phyloP scores from a whole-genome alignment of 768 basidiomycete species.

The Tylopilus rubrobrunneus region DNA sequence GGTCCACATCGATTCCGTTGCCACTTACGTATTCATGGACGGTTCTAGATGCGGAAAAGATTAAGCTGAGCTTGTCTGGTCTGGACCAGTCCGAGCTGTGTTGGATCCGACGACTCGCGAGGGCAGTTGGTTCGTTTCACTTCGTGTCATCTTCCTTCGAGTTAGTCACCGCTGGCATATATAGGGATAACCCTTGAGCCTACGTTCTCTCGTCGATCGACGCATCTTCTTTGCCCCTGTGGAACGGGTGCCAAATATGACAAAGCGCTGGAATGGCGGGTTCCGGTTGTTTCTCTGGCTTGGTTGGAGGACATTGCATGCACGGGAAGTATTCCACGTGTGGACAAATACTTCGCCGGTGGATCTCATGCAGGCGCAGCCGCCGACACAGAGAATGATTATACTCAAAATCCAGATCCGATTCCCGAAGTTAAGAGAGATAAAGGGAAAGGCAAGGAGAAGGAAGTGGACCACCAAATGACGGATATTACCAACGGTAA shows the following conservation, averaged over 20 bases:
- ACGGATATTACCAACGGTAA: constrained; percentile 39
- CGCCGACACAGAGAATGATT: constrained; percentile 28
- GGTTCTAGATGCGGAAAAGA: constrained; percentile 48
- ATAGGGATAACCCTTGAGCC: constrained; percentile 53
- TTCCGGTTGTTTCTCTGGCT: constrained; percentile 62
- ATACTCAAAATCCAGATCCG: constrained; percentile 8
- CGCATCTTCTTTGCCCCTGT: constrained; percentile 78
- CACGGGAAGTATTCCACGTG: constrained; percentile 44
- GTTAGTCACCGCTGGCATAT: constrained; percentile 1
- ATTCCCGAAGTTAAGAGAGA: constrained; percentile 8
- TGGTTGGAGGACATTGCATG: constrained; percentile 66
- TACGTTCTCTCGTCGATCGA: constrained; percentile 63
- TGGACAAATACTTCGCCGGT: constrained; percentile 32
- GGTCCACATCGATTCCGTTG: background rate
- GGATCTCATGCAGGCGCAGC: constrained; percentile 37
- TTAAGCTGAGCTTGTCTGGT: constrained; percentile 71
- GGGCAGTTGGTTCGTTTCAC: constrained; percentile 19
- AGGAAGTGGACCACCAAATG: constrained; percentile 27
- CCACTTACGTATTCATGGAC: background rate
- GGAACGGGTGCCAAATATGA: constrained; percentile 69
- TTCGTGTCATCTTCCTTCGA: background rate
- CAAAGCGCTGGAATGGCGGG: constrained; percentile 76
- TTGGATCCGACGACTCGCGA: constrained; percentile 43
- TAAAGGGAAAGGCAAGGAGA: constrained; percentile 35
- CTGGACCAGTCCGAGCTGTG: constrained; percentile 65